Evolutionary conservation across 2,329 filamentous ascomycete genomes (phyloP), one percentile per base, ranked within the genome.

Genomic region (Lecanicillium sp.): DNA sequence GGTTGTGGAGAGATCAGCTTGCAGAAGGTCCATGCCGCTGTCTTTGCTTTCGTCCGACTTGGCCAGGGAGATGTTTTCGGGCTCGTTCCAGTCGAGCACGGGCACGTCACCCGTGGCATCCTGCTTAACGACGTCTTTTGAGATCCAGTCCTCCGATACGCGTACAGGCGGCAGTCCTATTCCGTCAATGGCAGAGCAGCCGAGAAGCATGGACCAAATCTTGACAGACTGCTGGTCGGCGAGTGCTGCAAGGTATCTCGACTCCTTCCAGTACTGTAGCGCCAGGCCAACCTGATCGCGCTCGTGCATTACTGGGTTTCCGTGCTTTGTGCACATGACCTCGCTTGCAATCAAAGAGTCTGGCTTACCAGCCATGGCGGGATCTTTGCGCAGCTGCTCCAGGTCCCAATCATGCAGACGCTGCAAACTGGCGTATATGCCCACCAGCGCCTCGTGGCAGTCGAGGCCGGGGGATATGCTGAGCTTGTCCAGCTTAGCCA

Each of bases 241-340:
- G 5, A 64, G 62, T 3, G 61, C 65, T 14, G 79, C 62, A 39
- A 76, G 70, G 15, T 41, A 48, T 39, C 78, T 73, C 48, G 73
- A 69, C 56, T 84, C 75, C 62, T 80, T 83, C 87, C 87, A 93
- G 62, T 91, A 94, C 54, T 89, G 84, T 32, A 93, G 58, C 41
- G 78, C 80, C 48, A 91, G 67, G 1, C 88, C 88, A 21, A 91
- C 69, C 42, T 75, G 77, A 19, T 76, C 75, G 43, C 80, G 73
- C 12, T 76, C 75, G 64, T 93, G 86, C 77, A 91, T 85, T 24
- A 75, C 68, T 0, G 87, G 87, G 24, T 74, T 74, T 2, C 87
- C 87, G 60, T 86, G 84, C 53, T 76, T 80, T 49, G 78, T 79
- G 60, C 85, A 89, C 64, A 88, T 75, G 39, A 80, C 82, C 43